Evolutionary conservation across 306 rosid genomes (phyloP).

Genomic region (Hippophae rhamnoides): DNA sequence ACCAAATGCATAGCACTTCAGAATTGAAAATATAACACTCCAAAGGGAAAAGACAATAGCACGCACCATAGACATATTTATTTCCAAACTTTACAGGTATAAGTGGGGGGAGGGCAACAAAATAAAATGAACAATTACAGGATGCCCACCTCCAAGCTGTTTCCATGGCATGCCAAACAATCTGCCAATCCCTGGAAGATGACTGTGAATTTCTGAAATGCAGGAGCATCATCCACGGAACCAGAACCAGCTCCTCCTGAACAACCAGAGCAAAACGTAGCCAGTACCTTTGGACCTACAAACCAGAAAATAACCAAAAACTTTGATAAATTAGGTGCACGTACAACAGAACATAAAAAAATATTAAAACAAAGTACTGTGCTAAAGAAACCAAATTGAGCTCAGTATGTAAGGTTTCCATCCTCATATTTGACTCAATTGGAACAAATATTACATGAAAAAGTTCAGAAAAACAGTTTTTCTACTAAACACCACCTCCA

Average conservation of each 20-base stretch:
- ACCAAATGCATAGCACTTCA: too few relatives aligned
- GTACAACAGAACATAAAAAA: neutral
- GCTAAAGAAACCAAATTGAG: neutral
- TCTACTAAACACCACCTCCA: neutral
- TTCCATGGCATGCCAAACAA: constrained; percentile 48
- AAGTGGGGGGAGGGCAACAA: neutral
- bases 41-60: neutral
- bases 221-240: constrained; percentile 30
- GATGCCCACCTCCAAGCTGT: constrained; percentile 42
- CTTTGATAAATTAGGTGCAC: neutral
- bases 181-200: constrained; percentile 69
- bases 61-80: too few relatives aligned
- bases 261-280: constrained; percentile 49
- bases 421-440: neutral
- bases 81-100: too few relatives aligned
- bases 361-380: neutral
- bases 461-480: neutral
- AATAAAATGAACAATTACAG: neutral
- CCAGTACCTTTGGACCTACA: constrained; percentile 79
- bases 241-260: constrained; percentile 30
- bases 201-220: constrained; percentile 25
- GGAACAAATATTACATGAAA: neutral
- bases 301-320: constrained; percentile 19
- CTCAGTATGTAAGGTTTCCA: neutral
- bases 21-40: neutral